Evolutionary conservation across 2,329 filamentous ascomycete genomes (phyloP), one percentile per base, ranked within the genome.

Genomic region (Talaromyces albobiverticillius): DNA sequence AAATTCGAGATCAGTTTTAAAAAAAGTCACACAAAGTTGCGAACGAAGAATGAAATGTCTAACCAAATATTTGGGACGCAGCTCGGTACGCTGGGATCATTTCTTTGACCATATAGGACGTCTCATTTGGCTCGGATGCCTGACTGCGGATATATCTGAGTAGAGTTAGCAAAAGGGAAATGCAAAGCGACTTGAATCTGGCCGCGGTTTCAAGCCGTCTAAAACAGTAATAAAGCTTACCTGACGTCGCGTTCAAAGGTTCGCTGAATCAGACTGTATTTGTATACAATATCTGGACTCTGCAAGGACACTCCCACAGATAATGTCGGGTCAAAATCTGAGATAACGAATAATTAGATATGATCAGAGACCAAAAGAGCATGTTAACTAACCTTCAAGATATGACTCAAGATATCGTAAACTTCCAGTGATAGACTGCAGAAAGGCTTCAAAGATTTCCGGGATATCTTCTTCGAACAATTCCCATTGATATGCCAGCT

Each of bases 391-490:
- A 47, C 46, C 26, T 20, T 20, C 26, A 23, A 36, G 26, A 47
- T 47, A n/a, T 23, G 29, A 47, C 36, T 20, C 46, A 13, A 47
- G 16, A 10, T 47, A 18, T 10, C 36, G 20, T 2, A 47, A 32
- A 23, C 14, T 4, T n/a, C 8, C 13, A 20, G 18, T 34, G 46
- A 47, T 11, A 22, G 13, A 22, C 6, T 22, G 3, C 8, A 47
- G 22, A 22, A 47, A 29, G 16, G 1, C 2, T 47, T 34, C 13
- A 8, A 47, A 34, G 7, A 34, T n/a, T 10, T 23, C 2, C 16
- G 18, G n/a, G 14, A 47, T 47, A 11, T 47, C 46, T 11, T 47
- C 46, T 14, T 47, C 46, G 46, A 47, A 47, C 31, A 34, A 8
- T 22, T 47, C 29, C 46, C 46, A 47, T 47, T 38, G 46, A 34